Evolutionary conservation across 306 rosid genomes (phyloP), one percentile per base, ranked within the genome.

Genomic region (Adenanthera pavonina): DNA sequence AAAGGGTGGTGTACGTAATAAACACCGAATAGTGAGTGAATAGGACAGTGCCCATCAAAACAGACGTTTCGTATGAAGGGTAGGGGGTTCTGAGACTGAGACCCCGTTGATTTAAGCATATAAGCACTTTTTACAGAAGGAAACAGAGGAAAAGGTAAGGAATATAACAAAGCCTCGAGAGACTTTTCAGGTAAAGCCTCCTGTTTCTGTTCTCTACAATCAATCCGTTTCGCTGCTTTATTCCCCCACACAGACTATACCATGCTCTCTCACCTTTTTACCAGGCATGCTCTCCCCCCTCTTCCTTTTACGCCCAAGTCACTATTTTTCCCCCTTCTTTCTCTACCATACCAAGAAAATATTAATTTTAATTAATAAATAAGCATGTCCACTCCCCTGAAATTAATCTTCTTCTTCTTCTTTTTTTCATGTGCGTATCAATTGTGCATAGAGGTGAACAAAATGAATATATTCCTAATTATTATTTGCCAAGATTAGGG

Each of bases 41-140:
- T 19, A 25, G 51, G 52, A 3, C 7, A 47, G 35, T 25, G 41
- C 7, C 41, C 9, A 70, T 47, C 59, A 12, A 70, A 47, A 47
- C 17, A 46, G 57, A 47, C 75, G 20, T 70, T 69, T 70, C 57
- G 57, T 47, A 57, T 25, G 75, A 70, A 44, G 16, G 43, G 67
- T 1, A 25, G 30, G 30, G 30, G 30, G 30, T 25, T 25, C 30
- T 25, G 30, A 25, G 30, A 25, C 0, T 25, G 30, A 25, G 30
- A 25, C 30, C 30, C 30, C 30, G 30, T 25, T 25, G 30, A 25
- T 25, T 25, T 25, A 25, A 25, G 30, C 30, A 25, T 25, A 25
- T 1, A 1, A 25, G 30, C 30, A 25, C 73, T 25, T 68, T 68
- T 43, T 2, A 10, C 73, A 44, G n/a, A 68, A 68, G 33, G 12